Base-by-base conservation (phyloP, 2,329 filamentous ascomycete genomes). In the Metarhizium brunneum region DNA sequence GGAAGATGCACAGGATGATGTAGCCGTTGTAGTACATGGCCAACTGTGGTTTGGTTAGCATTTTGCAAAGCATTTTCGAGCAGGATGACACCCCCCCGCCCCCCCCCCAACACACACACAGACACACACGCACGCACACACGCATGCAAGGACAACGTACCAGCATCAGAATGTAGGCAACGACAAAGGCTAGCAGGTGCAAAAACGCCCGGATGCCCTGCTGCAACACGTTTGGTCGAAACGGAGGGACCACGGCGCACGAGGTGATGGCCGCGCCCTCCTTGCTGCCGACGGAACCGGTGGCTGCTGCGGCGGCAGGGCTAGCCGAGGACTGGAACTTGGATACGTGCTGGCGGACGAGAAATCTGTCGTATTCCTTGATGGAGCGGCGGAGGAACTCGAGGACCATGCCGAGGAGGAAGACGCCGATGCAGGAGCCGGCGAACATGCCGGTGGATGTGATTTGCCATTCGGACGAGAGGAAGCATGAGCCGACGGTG, bases 111-210 rank as follows among this genome's bases (percentile, higher is more conserved):
- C 25, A 25, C 25, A 25, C 25, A 25, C 25, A 25, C 25, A 25
- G 20, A 25, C 20, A 25, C 25, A 25, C 25, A 25, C 25, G 4
- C 25, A 25, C 25, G 4, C 25, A 25, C 25, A 4, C 25, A 25
- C 25, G 25, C 25, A 25, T 25, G 25, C 25, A 25, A 25, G 25
- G 25, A 25, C 25, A 25, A 56, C 59, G 6, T 16, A 61, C 59
- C 72, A 87, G 71, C 89, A 94, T 92, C 64, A 92, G 70, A 62
- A 92, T 83, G 67, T 92, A 94, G 2, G 87, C 88, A 2, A 90
- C 79, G 0, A 82, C 83, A 63, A 92, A 90, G 61, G 88, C 86
- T 4, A 83, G 55, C 71, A 84, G 83, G 62, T 92, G 87, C 20
- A 92, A 67, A 4, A 84, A 59, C 0, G 88, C 84, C 6, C 88